phyloP scores from a whole-genome alignment of 2,329 filamentous ascomycete species.

The Aspergillus sergii region DNA sequence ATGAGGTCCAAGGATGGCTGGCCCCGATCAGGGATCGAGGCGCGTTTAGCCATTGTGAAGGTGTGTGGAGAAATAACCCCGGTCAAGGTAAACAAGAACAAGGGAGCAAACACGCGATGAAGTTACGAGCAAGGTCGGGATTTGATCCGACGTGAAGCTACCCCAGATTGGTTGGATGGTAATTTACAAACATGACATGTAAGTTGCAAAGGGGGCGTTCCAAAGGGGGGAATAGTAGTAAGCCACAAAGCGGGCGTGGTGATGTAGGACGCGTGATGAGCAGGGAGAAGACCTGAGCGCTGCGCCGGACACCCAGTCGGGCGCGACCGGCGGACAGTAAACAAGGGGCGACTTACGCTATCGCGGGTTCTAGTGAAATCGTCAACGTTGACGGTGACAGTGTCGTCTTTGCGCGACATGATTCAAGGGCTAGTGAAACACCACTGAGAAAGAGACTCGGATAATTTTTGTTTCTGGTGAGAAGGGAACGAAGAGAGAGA shows the following conservation, averaged over 20 bases:
- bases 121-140: neutral
- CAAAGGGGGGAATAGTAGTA: neutral
- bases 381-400: slow-evolving; percentile 60
- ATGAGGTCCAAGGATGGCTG: slow-evolving; percentile 13
- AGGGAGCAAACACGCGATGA: neutral
- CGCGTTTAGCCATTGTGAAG: slow-evolving; percentile 6
- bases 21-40: slow-evolving; percentile 4
- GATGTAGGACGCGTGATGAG: slow-evolving; percentile 18
- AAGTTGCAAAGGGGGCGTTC: neutral
- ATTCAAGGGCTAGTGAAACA: slow-evolving; percentile 55
- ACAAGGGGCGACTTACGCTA: slow-evolving; percentile 63
- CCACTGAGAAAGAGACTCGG: slow-evolving; percentile 47
- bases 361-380: slow-evolving; percentile 81
- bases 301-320: slow-evolving; percentile 3
- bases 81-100: neutral
- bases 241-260: slow-evolving; percentile 6
- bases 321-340: slow-evolving; percentile 5
- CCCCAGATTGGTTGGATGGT: neutral
- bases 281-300: slow-evolving; percentile 2
- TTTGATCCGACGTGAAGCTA: neutral
- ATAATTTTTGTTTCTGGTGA: slow-evolving; percentile 9
- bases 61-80: neutral
- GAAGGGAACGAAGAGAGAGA: slow-evolving; percentile 17
- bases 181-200: neutral
- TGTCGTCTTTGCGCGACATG: slow-evolving; percentile 43